Conservation (phyloP, 768 basidiomycete species). For the Lactarius quietus region DNA sequence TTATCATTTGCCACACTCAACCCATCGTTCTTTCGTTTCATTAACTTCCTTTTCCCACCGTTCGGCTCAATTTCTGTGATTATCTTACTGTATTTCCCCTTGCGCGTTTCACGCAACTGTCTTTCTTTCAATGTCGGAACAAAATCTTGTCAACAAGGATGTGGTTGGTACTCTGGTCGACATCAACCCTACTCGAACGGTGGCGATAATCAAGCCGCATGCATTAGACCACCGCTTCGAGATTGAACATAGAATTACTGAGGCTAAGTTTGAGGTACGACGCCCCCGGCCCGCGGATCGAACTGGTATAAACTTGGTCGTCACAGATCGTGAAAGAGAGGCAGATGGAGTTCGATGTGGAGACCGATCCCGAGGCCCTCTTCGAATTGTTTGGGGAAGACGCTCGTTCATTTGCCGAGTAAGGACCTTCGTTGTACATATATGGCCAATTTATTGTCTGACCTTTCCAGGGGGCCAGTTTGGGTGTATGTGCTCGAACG, state of each 20-base stretch:
- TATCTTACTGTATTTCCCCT: slow-evolving; percentile 11
- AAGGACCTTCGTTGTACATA: slow-evolving; percentile 32
- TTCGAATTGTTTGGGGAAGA: slow-evolving; percentile 81
- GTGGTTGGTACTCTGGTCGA: neutral
- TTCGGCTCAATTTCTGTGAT: slow-evolving; percentile 19
- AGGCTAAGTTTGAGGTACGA: slow-evolving; percentile 77
- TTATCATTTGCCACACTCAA: neutral
- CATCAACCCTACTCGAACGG: slow-evolving; percentile 48
- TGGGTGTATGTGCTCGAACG: slow-evolving; percentile 91
- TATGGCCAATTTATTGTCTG: neutral
- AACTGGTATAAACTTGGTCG: slow-evolving; percentile 17
- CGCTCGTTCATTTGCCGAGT: slow-evolving; percentile 71
- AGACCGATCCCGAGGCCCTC: slow-evolving; percentile 74
- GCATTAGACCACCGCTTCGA: slow-evolving; percentile 71
- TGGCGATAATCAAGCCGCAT: slow-evolving; percentile 82
- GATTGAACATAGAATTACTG: slow-evolving; percentile 74
- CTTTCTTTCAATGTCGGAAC: slow-evolving; percentile 22
- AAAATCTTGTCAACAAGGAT: neutral
- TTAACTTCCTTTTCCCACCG: slow-evolving; percentile 19
- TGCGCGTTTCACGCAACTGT: slow-evolving; percentile 14
- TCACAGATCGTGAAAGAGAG: slow-evolving; percentile 78
- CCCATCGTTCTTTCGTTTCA: slow-evolving; percentile 2
- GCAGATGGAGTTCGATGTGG: slow-evolving; percentile 85
- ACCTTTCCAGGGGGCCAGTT: slow-evolving; percentile 62
- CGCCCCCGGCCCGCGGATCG: neutral